Evolutionary conservation across 129 eudicot genomes (phyloP), one percentile per base, ranked within the genome.

Genomic region (Flaveria robusta): DNA sequence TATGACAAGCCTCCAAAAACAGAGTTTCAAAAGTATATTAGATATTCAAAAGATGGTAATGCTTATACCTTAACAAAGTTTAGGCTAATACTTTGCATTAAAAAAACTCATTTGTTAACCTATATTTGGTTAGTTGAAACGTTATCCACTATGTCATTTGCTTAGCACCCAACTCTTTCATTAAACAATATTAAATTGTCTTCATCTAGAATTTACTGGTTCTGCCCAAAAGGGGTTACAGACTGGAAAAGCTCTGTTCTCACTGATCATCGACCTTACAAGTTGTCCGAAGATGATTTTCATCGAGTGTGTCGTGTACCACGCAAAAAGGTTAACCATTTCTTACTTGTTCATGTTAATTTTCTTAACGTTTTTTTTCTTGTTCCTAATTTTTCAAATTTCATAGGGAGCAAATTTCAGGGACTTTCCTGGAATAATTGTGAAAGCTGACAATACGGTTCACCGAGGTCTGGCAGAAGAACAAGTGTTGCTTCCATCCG

Each of bases 351-450:
- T 65, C 13, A 20, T 47, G 42, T 55, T 68, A 26, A 54, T 66
- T 66, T 34, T 80, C 23, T 37, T 69, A 13, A 34, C 18, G 37
- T 14, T 71, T n/a, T 75, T 75, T n/a, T 59, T 16, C 41, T 42
- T 58, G 43, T 60, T 81, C 43, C 51, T 70, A 62, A 74, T 16
- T 50, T 45, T 49, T 66, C 41, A 45, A 64, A 54, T 5, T 41
- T 64, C 78, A 50, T n/a, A 90, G 92, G 98, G 98, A 75, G 98
- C 97, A 9, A 88, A 84, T 74, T 93, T 93, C 75, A 73, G 98
- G 85, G 93, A 93, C 70, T 83, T 90, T 10, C 91, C 98, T 50
- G 98, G 98, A 23, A 45, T 93, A 39, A 9, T 88, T 52, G 97
- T 93, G 31, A 84, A 80, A 49, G 69, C 64, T 37, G 88, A 88